Evolutionary conservation across 148 eudicot genomes (phyloP), one percentile per base, ranked within the genome.

Genomic region (Arbutus unedo): DNA sequence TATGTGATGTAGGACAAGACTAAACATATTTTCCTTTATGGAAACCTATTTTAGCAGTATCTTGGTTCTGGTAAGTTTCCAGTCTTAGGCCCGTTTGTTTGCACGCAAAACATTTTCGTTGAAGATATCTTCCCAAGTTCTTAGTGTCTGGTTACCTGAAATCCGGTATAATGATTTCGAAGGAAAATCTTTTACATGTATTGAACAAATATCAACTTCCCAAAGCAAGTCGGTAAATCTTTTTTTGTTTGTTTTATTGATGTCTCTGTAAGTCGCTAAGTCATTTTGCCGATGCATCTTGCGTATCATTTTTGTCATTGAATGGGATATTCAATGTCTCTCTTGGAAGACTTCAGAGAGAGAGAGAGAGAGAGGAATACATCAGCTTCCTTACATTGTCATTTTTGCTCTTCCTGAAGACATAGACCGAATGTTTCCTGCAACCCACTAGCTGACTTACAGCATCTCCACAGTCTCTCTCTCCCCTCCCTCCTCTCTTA

Each of bases 61-160:
- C 43, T 66, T 25, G 71, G 43, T 66, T 66, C 25, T n/a, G 25
- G 25, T 23, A 60, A 60, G 38, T 60, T 54, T 54, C 56, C 10
- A 66, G 71, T 66, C 15, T 66, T 66, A 66, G 71, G 71, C 71
- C 23, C 23, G 38, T 62, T 62, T 62, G 68, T 31, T 62, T 31
- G 68, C 66, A 66, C 0, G 23, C 25, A 25, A 25, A 25, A 66
- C 25, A 10, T 66, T 66, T 51, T 66, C 11, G 15, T 10, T 9
- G 10, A 66, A 9, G 71, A 66, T 25, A 25, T 66, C 2, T 66
- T 25, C 43, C 71, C 4, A 14, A 23, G 71, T 25, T 66, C 4
- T 13, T 66, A 66, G 43, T 25, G 15, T 66, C 25, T 4, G 43
- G 14, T 25, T 66, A 25, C 71, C 71, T 66, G 71, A 66, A 66